Conservation (phyloP, 176 grass and related monocot genomes). For the Aegilops tauschii region DNA sequence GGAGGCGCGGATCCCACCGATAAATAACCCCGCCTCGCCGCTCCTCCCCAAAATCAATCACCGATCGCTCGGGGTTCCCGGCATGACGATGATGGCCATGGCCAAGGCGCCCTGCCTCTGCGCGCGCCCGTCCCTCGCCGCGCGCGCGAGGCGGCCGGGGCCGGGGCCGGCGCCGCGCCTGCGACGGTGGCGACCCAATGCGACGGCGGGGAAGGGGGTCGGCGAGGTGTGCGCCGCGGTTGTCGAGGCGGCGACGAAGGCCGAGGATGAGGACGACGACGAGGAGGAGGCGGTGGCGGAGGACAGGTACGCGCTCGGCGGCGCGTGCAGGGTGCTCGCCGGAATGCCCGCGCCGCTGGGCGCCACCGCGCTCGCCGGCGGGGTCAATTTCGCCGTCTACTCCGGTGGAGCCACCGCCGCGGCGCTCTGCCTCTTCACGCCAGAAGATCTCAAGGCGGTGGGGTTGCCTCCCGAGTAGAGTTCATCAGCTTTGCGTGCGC, state of each 20-base stretch:
- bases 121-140: slow-evolving; percentile 34
- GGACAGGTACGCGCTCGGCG: slow-evolving; percentile 42
- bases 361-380: slow-evolving; percentile 55
- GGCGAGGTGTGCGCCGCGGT: background rate
- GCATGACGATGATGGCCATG: background rate
- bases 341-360: slow-evolving; percentile 74
- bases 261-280: background rate
- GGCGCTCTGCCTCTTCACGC: slow-evolving; percentile 70
- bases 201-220: background rate
- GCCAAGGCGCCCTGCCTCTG: slow-evolving; percentile 31
- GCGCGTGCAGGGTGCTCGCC: slow-evolving; percentile 56
- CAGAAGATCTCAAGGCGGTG: slow-evolving; percentile 57
- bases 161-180: background rate
- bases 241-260: slow-evolving; percentile 6
- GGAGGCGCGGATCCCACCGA: background rate
- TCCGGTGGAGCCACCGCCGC: slow-evolving; percentile 63
- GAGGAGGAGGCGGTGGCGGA: background rate
- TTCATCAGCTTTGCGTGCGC: background rate
- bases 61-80: slow-evolving; percentile 6
- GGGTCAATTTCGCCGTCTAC: slow-evolving; percentile 90
- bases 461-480: background rate
- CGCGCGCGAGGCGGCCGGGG: background rate
- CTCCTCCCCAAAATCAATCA: background rate
- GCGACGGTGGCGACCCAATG: background rate
- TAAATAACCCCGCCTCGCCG: slow-evolving; percentile 9